Evolutionary conservation across 352 stramenopile genomes (phyloP).

Genomic region (Globisporangium okanoganense): DNA sequence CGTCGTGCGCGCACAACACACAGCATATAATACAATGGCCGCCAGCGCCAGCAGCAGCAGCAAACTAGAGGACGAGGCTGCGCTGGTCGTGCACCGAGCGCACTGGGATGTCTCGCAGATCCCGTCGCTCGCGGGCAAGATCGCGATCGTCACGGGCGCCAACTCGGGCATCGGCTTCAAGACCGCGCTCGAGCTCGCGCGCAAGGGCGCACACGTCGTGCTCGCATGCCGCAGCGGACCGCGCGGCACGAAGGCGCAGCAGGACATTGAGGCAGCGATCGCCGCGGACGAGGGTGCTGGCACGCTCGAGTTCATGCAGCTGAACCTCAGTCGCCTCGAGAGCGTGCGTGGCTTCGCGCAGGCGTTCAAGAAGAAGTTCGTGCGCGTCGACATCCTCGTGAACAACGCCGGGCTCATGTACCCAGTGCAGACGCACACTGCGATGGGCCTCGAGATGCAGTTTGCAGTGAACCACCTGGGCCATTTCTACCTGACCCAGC

Average conservation of each 20-base stretch:
- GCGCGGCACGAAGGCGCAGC: conserved; percentile 23
- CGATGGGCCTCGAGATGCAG: conserved; percentile 28
- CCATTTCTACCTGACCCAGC: conserved; percentile 45
- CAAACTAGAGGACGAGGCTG: neutral
- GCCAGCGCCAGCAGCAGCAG: neutral
- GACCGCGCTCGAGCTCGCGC: conserved; percentile 52
- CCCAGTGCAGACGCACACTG: conserved; percentile 28
- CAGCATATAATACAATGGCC: neutral
- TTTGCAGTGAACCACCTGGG: conserved; percentile 55
- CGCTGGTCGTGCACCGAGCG: neutral
- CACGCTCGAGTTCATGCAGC: conserved; percentile 18
- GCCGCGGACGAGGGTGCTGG: neutral
- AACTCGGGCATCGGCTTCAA: conserved; percentile 85
- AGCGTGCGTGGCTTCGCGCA: conserved; percentile 22
- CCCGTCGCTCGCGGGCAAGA: conserved; percentile 34
- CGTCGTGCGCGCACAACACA: neutral
- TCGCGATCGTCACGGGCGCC: conserved; percentile 80
- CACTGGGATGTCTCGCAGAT: conserved; percentile 26
- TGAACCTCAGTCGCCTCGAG: conserved; percentile 22
- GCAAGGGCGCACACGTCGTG: conserved; percentile 59
- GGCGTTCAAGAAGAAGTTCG: conserved; percentile 23
- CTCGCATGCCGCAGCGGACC: conserved; percentile 66
- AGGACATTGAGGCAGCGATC: conserved; percentile 24
- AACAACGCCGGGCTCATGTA: conserved; percentile 39
- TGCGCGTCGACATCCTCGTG: conserved; percentile 20